Base-by-base conservation (phyloP, 140 eudicot species). In the Flaveria floridana region DNA sequence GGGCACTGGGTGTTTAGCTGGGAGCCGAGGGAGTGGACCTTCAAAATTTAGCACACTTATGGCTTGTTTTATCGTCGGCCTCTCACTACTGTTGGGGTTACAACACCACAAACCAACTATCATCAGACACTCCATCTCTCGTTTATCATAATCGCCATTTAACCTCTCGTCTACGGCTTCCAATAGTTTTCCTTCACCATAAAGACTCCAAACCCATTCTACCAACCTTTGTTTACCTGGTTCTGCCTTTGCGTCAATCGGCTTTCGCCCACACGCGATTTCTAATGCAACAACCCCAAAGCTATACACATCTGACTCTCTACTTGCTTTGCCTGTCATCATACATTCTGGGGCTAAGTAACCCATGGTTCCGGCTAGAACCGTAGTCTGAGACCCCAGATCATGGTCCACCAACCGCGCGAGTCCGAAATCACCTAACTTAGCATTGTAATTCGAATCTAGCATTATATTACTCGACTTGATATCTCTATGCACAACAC, bases 381-480 rank as follows among this genome's bases (percentile, higher is more conserved):
- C 78, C 12, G 86, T 85, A 55, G 86, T 85, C 28, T 82, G 86
- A 7, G 89, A 82, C 11, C 84, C 89, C 1, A 85, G 63, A 30
- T 82, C 89, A 61, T 85, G 89, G 82, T 85, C 89, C 16, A 85
- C 84, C 0, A 85, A 65, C 64, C 89, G 80, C 18, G 86, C 86
- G 20, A 85, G 84, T 11, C 89, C 89, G 23, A 85, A 85, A 25
- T 85, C 89, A 0, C 89, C 86, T 25, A 85, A 76, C 65, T 85
- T 85, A 3, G 82, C 86, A 3, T 85, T 85, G 73, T 74, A 85
- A 55, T 65, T 82, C 3, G 84, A 79, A 39, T 85, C 89, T 68
- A 85, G 74, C 89, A 85, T 82, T 75, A 85, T 63, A 14, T 82
- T 85, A 73, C 89, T 85, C 0, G 89, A 85, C 73, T 85, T 79